phyloP scores from a whole-genome alignment of 129 eudicot species.

The Kitagawia praeruptora region DNA sequence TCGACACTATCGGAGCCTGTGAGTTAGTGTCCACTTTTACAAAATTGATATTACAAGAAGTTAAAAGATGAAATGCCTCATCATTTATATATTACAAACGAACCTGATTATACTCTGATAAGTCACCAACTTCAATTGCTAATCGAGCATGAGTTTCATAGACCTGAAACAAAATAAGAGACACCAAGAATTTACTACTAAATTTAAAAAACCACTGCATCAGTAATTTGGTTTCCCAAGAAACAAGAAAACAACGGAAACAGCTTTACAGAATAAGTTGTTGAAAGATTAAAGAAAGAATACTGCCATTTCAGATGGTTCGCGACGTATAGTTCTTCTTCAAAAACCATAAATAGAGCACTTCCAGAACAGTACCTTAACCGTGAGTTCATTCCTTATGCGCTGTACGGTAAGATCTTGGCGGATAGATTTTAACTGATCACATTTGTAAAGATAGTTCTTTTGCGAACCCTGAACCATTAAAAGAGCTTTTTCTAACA shows the following conservation, averaged over 20 bases:
- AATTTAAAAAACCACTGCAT: not conserved
- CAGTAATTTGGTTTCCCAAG: not conserved
- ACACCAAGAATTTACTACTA: not conserved
- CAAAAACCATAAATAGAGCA: not conserved
- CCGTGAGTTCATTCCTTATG: constrained; percentile 84
- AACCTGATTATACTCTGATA: constrained; percentile 93
- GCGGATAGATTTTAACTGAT: constrained; percentile 88
- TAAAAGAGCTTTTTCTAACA: constrained; percentile 69
- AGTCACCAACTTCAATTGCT: constrained; percentile 92
- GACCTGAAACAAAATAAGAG: constrained; percentile 39
- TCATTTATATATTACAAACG: constrained; percentile 8
- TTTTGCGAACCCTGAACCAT: constrained; percentile 80
- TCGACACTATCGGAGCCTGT: not conserved
- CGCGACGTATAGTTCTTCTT: not conserved
- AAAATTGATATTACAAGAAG: too few relatives aligned
- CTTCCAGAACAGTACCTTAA: constrained; percentile 40
- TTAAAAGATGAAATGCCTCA: not conserved
- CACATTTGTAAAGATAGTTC: constrained; percentile 86
- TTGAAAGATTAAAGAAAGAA: not conserved
- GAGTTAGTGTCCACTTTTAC: not conserved
- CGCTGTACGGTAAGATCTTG: constrained; percentile 98
- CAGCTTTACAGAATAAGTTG: not conserved
- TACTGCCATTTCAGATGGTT: not conserved
- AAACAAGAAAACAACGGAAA: not conserved
- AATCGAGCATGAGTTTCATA: constrained; percentile 95